Conservation (phyloP, 352 stramenopile species). For the Phytopythium cucurbitacearum region DNA sequence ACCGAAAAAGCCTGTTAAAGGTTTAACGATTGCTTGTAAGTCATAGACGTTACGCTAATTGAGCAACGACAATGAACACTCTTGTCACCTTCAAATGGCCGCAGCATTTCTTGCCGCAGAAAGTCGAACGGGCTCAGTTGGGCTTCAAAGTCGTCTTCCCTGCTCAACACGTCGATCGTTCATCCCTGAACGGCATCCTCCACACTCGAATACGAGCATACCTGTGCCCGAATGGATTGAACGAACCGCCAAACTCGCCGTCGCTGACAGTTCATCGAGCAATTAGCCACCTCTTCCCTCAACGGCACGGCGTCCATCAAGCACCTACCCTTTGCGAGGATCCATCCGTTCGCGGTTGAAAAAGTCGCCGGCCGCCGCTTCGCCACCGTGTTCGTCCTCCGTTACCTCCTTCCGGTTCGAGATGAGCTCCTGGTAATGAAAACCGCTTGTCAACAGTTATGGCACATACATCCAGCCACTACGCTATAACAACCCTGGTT, state of each 20-base stretch:
- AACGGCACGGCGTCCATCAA: background rate
- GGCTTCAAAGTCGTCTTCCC: conserved; percentile 67
- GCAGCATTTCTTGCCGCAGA: conserved; percentile 73
- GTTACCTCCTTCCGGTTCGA: conserved; percentile 76
- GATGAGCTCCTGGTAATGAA: conserved; percentile 46
- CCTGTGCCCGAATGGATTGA: conserved; percentile 45
- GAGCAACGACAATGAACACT: background rate
- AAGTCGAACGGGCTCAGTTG: conserved; percentile 84
- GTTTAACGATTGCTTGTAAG: background rate
- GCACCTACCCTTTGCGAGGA: conserved; percentile 29
- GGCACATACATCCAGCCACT: background rate
- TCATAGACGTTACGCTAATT: background rate
- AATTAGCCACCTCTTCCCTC: background rate
- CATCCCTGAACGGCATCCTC: background rate
- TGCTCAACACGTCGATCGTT: conserved; percentile 10
- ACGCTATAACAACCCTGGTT: too few species aligned
- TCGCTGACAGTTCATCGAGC: conserved; percentile 11
- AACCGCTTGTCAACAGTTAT: background rate
- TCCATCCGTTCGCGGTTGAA: conserved; percentile 74
- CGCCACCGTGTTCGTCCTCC: conserved; percentile 59
- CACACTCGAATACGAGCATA: conserved; percentile 10
- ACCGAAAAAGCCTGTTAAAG: conserved; percentile 50
- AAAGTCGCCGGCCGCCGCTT: conserved; percentile 47
- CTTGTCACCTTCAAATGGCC: conserved; percentile 61
- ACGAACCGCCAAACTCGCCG: conserved; percentile 39